phyloP scores from a whole-genome alignment of 768 basidiomycete species.

The Aureoboletus auriporus region DNA sequence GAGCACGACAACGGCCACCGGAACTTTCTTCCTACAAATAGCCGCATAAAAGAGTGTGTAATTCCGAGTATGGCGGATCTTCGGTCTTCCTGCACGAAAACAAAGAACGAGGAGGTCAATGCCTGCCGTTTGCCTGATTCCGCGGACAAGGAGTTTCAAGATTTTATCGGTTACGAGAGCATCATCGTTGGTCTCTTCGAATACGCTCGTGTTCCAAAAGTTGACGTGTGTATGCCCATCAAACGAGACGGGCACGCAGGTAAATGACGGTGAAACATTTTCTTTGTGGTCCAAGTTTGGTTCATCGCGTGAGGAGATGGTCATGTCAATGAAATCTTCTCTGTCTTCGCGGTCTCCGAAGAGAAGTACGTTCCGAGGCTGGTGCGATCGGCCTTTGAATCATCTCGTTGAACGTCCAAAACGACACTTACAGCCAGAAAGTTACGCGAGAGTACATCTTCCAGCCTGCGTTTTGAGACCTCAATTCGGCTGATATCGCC shows the following conservation, averaged over 20 bases:
- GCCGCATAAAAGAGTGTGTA: constrained; percentile 29
- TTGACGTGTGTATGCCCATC: constrained; percentile 13
- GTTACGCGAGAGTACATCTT: constrained; percentile 3
- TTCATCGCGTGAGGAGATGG: background rate
- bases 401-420: background rate
- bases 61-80: constrained; percentile 16
- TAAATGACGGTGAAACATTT: background rate
- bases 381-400: background rate
- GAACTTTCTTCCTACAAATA: constrained; percentile 30
- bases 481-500: constrained; percentile 8
- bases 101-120: constrained; percentile 27
- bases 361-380: constrained; percentile 19
- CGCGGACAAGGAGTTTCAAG: constrained; percentile 13
- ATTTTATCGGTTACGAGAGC: constrained; percentile 11
- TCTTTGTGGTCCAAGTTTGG: background rate
- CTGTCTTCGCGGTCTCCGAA: constrained; percentile 16
- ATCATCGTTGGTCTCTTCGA: constrained; percentile 13
- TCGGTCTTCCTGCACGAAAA: constrained; percentile 23
- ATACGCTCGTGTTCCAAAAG: constrained; percentile 11
- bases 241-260: constrained; percentile 2
- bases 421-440: constrained; percentile 13
- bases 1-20: constrained; percentile 26
- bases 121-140: constrained; percentile 10
- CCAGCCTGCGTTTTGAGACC: constrained; percentile 9
- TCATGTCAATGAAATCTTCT: constrained; percentile 9